Conservation (phyloP, 768 basidiomycete species). For the Leccinum pellstonianum region DNA sequence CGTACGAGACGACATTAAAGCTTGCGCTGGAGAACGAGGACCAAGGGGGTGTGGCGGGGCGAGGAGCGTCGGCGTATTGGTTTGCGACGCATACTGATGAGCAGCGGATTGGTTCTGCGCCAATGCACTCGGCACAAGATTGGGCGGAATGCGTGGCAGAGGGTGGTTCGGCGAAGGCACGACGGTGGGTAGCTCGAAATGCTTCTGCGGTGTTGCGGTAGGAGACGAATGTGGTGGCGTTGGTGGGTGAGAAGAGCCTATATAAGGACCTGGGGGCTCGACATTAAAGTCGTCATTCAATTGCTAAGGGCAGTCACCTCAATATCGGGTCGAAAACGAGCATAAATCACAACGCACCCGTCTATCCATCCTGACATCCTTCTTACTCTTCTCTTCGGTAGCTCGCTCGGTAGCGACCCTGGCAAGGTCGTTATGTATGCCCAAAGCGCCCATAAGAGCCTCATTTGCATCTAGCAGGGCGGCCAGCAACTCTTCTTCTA, state of each 20-base stretch:
- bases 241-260: slow-evolving; percentile 32
- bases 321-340: slow-evolving; percentile 20
- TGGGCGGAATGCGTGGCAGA: slow-evolving; percentile 39
- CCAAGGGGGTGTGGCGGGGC: slow-evolving; percentile 74
- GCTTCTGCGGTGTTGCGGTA: slow-evolving; percentile 32
- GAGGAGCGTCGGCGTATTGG: slow-evolving; percentile 38
- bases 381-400: slow-evolving; percentile 67
- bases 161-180: slow-evolving; percentile 35
- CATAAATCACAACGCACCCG: slow-evolving; percentile 45
- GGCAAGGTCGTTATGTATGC: slow-evolving; percentile 76
- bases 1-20: slow-evolving; percentile 53
- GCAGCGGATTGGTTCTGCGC: slow-evolving; percentile 14
- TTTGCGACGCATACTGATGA: slow-evolving; percentile 27
- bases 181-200: slow-evolving; percentile 31
- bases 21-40: slow-evolving; percentile 60
- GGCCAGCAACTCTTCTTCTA: slow-evolving; percentile 73
- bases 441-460: slow-evolving; percentile 63
- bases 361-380: slow-evolving; percentile 63
- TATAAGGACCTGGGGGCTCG: slow-evolving; percentile 21
- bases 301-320: slow-evolving; percentile 15
- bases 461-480: slow-evolving; percentile 73
- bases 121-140: slow-evolving; percentile 18
- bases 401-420: slow-evolving; percentile 55
- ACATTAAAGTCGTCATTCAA: slow-evolving; percentile 21
- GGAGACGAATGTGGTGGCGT: slow-evolving; percentile 29